Percentiles rank a stretch among this genome's conserved stretches.
Conservation (phyloP, 192 early-diverging fungal species). For the Entomortierella chlamydospora region DNA sequence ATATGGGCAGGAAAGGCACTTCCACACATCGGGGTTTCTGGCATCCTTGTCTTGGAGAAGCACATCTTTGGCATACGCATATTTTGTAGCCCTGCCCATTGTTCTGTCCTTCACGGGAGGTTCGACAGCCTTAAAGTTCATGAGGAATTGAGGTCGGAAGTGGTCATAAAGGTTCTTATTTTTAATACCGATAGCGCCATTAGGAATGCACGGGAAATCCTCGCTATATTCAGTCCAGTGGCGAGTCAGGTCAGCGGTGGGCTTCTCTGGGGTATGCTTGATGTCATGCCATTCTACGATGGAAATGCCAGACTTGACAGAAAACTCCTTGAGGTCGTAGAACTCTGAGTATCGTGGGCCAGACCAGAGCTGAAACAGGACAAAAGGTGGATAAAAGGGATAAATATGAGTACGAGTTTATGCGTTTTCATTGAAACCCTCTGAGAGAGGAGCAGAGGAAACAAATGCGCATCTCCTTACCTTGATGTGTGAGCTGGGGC, state of each 20-base stretch:
- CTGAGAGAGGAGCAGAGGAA: not conserved
- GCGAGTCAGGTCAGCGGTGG: not conserved
- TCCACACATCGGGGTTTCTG: slow-evolving; percentile 23
- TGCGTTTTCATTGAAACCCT: too few relatives aligned
- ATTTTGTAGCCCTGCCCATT: slow-evolving; percentile 12
- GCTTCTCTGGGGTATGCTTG: slow-evolving; percentile 40
- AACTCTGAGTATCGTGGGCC: slow-evolving; percentile 45
- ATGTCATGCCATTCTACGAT: slow-evolving; percentile 51
- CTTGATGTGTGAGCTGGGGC: slow-evolving; percentile 52
- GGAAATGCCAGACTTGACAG: slow-evolving; percentile 21
- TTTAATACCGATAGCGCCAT: slow-evolving; percentile 38
- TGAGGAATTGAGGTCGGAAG: slow-evolving; percentile 43
- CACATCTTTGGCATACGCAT: slow-evolving; percentile 20
- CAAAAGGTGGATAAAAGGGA: not conserved
- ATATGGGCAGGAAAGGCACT: slow-evolving; percentile 46
- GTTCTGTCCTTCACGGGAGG: slow-evolving; percentile 6
- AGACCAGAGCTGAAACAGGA: slow-evolving; percentile 29
- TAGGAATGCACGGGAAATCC: slow-evolving; percentile 39
- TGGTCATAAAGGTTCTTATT: slow-evolving; percentile 46
- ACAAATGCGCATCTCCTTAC: slow-evolving; percentile 10
- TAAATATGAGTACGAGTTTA: too few relatives aligned
- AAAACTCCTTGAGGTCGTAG: slow-evolving; percentile 36
- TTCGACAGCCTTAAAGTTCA: slow-evolving; percentile 23
- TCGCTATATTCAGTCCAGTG: slow-evolving; percentile 30
- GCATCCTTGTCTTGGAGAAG: slow-evolving; percentile 23